Evolutionary conservation across 495 filamentous ascomycete genomes (phyloP).

Genomic region (Coniosporium apollinis): DNA sequence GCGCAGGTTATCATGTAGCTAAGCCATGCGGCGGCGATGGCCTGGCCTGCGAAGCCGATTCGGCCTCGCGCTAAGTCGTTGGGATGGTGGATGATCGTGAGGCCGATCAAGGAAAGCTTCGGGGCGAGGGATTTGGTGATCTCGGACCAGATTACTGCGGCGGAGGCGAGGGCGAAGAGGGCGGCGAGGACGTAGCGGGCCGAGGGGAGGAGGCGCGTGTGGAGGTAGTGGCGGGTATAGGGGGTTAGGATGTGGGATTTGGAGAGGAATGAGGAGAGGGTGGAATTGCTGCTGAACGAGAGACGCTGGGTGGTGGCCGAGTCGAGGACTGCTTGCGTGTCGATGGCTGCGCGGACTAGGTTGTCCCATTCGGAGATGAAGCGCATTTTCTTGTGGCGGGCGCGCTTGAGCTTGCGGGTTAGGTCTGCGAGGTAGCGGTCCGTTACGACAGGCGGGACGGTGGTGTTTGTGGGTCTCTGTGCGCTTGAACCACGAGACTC

Average conservation of each 20-base stretch:
- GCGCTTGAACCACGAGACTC: conserved; percentile 31
- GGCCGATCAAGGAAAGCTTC: conserved; percentile 61
- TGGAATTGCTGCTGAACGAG: conserved; percentile 46
- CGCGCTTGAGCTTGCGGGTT: conserved; percentile 61
- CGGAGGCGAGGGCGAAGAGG: conserved; percentile 55
- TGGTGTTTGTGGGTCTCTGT: conserved; percentile 24
- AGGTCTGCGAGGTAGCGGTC: conserved; percentile 84
- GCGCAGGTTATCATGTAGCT: conserved; percentile 83
- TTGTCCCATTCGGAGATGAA: conserved; percentile 78
- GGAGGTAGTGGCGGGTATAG: conserved; percentile 63
- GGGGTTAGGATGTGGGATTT: conserved; percentile 55
- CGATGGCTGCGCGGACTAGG: conserved; percentile 51
- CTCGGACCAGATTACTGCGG: conserved; percentile 83
- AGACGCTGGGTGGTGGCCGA: conserved; percentile 65
- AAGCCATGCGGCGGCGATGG: conserved; percentile 74
- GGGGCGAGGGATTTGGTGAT: conserved; percentile 62
- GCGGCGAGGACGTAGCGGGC: conserved; percentile 41
- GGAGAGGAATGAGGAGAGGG: conserved; percentile 35
- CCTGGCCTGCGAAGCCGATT: conserved; percentile 68
- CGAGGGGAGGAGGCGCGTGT: conserved; percentile 52
- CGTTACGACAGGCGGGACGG: conserved; percentile 69
- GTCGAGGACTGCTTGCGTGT: conserved; percentile 69
- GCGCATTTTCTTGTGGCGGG: conserved; percentile 63
- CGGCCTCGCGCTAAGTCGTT: conserved; percentile 43
- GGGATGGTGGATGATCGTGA: conserved; percentile 70